phyloP scores from a whole-genome alignment of 768 basidiomycete species.

The Lactarius hengduanensis region DNA sequence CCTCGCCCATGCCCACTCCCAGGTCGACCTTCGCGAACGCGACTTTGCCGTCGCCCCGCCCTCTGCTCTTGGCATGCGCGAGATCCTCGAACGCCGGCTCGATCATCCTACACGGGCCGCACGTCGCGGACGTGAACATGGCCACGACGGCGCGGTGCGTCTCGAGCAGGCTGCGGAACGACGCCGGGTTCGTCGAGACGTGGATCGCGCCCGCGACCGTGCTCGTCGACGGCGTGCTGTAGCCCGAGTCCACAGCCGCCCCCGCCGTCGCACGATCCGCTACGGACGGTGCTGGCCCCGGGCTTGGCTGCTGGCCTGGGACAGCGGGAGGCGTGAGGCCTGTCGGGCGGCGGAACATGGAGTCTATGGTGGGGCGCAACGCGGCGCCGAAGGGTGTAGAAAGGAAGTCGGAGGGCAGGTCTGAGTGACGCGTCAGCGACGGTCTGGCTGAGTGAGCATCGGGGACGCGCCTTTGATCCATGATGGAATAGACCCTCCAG shows the following conservation, averaged over 20 bases:
- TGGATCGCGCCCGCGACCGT: slow-evolving; percentile 64
- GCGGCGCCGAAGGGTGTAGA: slow-evolving; percentile 86
- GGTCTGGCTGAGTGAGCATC: not conserved
- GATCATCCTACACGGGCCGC: slow-evolving; percentile 80
- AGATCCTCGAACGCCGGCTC: slow-evolving; percentile 81
- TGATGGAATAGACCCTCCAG: slow-evolving; percentile 73
- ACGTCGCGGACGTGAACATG: slow-evolving; percentile 77
- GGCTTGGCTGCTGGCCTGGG: slow-evolving; percentile 34
- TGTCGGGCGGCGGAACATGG: slow-evolving; percentile 71
- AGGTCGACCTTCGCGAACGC: slow-evolving; percentile 87
- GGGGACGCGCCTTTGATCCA: slow-evolving; percentile 70
- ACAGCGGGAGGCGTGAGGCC: slow-evolving; percentile 40
- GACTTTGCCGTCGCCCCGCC: slow-evolving; percentile 42
- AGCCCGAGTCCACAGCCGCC: slow-evolving; percentile 30
- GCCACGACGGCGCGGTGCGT: slow-evolving; percentile 72
- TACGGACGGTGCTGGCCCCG: slow-evolving; percentile 52
- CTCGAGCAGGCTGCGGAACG: slow-evolving; percentile 63
- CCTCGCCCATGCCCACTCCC: slow-evolving; percentile 59
- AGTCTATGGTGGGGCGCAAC: slow-evolving; percentile 86
- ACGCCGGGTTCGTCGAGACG: slow-evolving; percentile 68
- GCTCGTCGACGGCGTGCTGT: slow-evolving; percentile 42
- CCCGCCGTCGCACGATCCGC: slow-evolving; percentile 47
- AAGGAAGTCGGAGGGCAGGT: slow-evolving; percentile 79
- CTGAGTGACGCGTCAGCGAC: slow-evolving; percentile 37
- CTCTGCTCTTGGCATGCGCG: slow-evolving; percentile 54